A percentile compares a stretch with the other conserved stretches of the same genome.
Evolutionary conservation across 345 rosid genomes (phyloP).

Genomic region (Eucalyptus pauciflora): DNA sequence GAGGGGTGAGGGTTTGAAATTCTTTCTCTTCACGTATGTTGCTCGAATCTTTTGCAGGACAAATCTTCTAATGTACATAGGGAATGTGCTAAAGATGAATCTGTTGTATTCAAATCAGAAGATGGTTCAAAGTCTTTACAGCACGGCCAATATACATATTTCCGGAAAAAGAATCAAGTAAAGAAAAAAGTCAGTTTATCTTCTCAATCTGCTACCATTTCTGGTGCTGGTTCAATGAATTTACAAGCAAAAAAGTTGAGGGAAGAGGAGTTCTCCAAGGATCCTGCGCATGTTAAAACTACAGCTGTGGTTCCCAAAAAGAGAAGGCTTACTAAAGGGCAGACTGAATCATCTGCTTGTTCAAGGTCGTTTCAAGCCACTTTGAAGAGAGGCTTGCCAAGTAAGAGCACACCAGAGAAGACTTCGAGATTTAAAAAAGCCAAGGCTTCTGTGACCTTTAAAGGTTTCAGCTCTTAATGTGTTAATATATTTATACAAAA

Average conservation of each 20-base stretch:
- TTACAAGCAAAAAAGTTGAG: conserved; percentile 18
- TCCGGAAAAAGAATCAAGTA: conserved; percentile 33
- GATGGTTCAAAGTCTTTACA: not conserved
- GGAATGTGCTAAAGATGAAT: not conserved
- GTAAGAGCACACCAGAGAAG: conserved; percentile 11
- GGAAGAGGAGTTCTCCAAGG: conserved; percentile 9
- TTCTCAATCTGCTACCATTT: conserved; percentile 6
- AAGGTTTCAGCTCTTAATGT: not conserved
- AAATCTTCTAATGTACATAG: not conserved
- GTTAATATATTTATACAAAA: not conserved
- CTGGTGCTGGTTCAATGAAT: conserved; percentile 3
- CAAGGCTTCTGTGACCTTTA: not conserved
- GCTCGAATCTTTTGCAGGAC: conserved; percentile 12
- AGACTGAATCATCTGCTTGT: conserved; percentile 12
- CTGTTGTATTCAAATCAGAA: not conserved
- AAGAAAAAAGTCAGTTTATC: conserved; percentile 26
- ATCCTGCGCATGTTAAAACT: not conserved
- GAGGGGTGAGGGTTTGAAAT: not conserved
- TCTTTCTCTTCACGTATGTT: not conserved
- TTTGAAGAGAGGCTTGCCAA: conserved; percentile 4
- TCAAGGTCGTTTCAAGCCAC: conserved; percentile 13
- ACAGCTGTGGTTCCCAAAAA: conserved; percentile 16
- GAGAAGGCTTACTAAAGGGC: conserved; percentile 11
- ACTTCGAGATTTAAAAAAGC: conserved; percentile 2
- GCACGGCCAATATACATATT: conserved; percentile 33